phyloP scores from a whole-genome alignment of 2,329 filamentous ascomycete genomes.

The Colletotrichum trifolii region DNA sequence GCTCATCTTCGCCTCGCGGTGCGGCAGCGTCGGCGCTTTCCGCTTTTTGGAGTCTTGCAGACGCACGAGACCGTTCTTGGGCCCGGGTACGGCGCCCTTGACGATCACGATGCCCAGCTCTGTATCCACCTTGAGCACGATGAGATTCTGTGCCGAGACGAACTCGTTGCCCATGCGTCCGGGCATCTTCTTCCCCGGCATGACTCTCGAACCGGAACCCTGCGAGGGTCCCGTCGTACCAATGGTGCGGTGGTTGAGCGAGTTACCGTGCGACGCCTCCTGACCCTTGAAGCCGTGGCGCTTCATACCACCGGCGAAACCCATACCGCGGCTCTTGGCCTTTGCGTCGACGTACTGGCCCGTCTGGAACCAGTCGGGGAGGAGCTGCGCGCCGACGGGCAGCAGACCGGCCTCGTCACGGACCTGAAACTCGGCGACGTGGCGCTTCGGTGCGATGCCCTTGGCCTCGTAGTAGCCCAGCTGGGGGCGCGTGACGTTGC shows the following conservation, averaged over 20 bases:
- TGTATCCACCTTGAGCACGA: slow-evolving; percentile 87
- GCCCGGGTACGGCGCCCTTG: slow-evolving; percentile 86
- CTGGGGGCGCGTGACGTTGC: slow-evolving; percentile 83
- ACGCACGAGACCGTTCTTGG: slow-evolving; percentile 85
- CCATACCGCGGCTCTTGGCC: slow-evolving; percentile 84
- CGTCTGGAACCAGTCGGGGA: slow-evolving; percentile 89
- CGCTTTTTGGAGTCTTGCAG: slow-evolving; percentile 94
- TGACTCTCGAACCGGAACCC: slow-evolving; percentile 89
- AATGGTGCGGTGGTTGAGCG: slow-evolving; percentile 90
- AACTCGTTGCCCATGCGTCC: slow-evolving; percentile 93
- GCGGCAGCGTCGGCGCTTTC: slow-evolving; percentile 62
- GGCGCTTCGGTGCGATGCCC: slow-evolving; percentile 84
- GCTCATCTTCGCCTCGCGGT: slow-evolving; percentile 58
- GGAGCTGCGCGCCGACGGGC: slow-evolving; percentile 78
- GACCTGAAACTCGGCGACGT: slow-evolving; percentile 89
- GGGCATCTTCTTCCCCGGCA: slow-evolving; percentile 98
- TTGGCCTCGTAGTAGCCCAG: slow-evolving; percentile 89
- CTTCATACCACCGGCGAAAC: slow-evolving; percentile 99
- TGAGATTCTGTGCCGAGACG: slow-evolving; percentile 91
- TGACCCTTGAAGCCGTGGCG: slow-evolving; percentile 90
- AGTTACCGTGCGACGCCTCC: slow-evolving; percentile 93
- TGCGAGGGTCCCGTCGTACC: slow-evolving; percentile 91
- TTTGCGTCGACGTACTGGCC: slow-evolving; percentile 92
- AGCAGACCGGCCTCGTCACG: slow-evolving; percentile 78
- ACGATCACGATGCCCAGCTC: slow-evolving; percentile 90